phyloP scores from a whole-genome alignment of 2,329 filamentous ascomycete genomes.

The Fusarium sororula region DNA sequence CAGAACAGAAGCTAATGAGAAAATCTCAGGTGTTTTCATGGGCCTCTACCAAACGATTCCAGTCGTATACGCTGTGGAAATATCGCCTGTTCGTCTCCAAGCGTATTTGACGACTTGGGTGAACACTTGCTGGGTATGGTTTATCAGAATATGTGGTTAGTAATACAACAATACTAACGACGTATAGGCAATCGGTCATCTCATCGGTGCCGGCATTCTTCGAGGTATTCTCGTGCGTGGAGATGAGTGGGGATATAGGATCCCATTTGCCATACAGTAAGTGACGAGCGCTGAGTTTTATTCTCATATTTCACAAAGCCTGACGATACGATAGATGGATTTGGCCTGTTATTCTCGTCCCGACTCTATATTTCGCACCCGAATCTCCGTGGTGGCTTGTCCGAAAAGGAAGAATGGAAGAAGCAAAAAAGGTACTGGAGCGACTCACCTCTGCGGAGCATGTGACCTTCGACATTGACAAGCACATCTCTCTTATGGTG shows the following conservation, averaged over 20 bases:
- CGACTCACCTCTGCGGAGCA: not conserved
- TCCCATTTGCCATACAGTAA: not conserved
- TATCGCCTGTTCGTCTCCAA: not conserved
- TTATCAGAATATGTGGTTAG: not conserved
- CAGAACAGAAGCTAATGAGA: no score
- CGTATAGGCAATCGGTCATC: not conserved
- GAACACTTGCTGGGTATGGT: not conserved
- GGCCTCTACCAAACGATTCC: not conserved
- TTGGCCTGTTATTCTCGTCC: not conserved
- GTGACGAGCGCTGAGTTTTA: not conserved
- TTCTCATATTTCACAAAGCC: accelerated
- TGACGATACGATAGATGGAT: not conserved
- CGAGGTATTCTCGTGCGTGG: not conserved
- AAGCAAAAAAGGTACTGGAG: not conserved
- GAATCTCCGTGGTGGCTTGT: not conserved
- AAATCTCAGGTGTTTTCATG: not conserved
- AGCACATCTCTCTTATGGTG: not conserved
- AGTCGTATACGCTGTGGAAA: not conserved
- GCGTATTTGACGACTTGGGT: not conserved
- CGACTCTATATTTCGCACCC: not conserved
- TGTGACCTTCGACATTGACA: not conserved
- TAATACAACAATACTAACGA: not conserved
- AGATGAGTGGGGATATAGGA: not conserved
- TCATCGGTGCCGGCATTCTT: not conserved
- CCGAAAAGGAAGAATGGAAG: not conserved